Conservation (phyloP, 2,329 filamentous ascomycete genomes). For the Penicillium sp. region DNA sequence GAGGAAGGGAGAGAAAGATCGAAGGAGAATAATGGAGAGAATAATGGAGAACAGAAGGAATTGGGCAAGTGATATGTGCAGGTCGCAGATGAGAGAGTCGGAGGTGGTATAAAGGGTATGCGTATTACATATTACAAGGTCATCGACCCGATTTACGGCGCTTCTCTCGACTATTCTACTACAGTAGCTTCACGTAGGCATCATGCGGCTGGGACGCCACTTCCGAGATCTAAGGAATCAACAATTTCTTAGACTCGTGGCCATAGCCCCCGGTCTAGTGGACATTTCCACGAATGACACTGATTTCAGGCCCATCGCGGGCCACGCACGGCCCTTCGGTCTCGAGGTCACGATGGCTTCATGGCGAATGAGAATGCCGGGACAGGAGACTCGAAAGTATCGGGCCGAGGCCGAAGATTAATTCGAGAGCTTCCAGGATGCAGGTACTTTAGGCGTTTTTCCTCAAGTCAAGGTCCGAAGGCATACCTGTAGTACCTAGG, state of each 20-base stretch:
- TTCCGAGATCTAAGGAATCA: neutral
- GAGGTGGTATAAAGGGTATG: neutral
- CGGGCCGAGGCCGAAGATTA: constrained; percentile 16
- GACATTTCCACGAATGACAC: constrained; percentile 8
- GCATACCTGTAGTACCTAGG: no score
- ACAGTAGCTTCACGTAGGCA: neutral
- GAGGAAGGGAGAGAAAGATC: constrained; percentile 3
- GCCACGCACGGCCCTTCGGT: constrained; percentile 2
- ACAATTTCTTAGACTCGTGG: neutral
- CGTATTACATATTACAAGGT: constrained; percentile 5
- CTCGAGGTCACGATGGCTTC: neutral
- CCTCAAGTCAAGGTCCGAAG: neutral
- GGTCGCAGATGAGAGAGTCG: constrained; percentile 2
- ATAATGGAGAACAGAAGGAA: constrained; percentile 4
- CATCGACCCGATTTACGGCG: constrained; percentile 19
- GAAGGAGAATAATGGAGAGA: constrained; percentile 6
- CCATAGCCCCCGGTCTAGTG: neutral
- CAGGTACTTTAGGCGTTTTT: constrained; percentile 6
- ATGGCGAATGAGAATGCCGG: constrained; percentile 8
- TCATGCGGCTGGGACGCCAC: neutral
- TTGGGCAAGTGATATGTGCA: constrained; percentile 10
- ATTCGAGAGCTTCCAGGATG: neutral
- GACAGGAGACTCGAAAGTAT: neutral
- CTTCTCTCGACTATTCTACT: constrained; percentile 14
- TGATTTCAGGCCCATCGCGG: neutral